Base-by-base conservation (phyloP, 768 basidiomycete species). In the Lentinula lateritia region DNA sequence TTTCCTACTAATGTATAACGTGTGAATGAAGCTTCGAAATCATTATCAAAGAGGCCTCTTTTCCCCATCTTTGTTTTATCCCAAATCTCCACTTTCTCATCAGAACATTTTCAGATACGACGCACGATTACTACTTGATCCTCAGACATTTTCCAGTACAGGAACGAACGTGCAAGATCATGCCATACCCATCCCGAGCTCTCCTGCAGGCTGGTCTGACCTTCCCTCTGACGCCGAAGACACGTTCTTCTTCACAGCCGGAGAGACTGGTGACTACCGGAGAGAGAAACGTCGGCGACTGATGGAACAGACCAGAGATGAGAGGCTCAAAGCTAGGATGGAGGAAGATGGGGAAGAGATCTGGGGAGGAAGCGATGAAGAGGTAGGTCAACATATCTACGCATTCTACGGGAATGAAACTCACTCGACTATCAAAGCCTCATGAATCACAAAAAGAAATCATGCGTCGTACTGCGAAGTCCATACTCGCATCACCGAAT, bases 211-310 rank as follows among this genome's bases (percentile, higher is more conserved):
- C 7, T 95, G 92, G 92, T 88, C 88, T 0, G 89, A 93, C 70
- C 80, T 95, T 2, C 88, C 92, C 5, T 93, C 93, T 0, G 93
- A 95, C 67, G 70, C 84, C 5, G 93, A 95, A 74, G 93, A 95
- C 65, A 88, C 83, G 0, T 95, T 93, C 73, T 91, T 90, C 74
- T 81, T 95, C 63, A 78, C 84, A 0, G 81, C 81, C 0, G 77
- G 79, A 6, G 93, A 94, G 65, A 73, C 79, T 2, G 85, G 86
- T 13, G 88, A 88, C 62, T 86, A 86, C 63, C 79, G 77, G 41
- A 80, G 84, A 23, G 83, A 86, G 42, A 92, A 93, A 71, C 85
- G 88, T 43, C 77, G 88, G 28, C 77, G 79, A 13, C 65, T 86
- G 38, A 74, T 92, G 43, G 85, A 90, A 16, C 76, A 75, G 18